These are phyloP conservation scores for Penicillium corylophilum DNA, from an alignment of 2,329 filamentous ascomycete species.

Conservation along the genomic window DNA sequence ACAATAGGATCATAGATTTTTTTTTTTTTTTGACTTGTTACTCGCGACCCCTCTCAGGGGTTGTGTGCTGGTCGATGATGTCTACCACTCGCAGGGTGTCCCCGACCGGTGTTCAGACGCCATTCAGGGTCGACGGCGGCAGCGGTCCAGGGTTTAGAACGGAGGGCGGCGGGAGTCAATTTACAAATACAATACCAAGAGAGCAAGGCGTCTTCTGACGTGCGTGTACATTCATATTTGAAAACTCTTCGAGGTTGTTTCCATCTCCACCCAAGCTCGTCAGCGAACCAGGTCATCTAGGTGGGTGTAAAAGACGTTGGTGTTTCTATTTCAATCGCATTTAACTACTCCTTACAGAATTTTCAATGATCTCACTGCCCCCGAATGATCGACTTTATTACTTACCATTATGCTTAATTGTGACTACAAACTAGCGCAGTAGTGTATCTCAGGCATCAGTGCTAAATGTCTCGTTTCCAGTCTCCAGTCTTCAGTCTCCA, in stretches of 20 bases:
- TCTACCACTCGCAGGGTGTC: not conserved
- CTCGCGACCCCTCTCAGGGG: not conserved
- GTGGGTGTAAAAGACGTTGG: not conserved
- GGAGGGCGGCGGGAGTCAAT: constrained; percentile 9
- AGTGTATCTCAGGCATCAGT: not conserved
- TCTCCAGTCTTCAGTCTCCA: constrained; percentile 7
- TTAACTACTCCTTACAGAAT: not conserved
- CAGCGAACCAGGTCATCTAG: not conserved
- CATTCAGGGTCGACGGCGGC: not conserved
- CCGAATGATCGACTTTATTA: not conserved
- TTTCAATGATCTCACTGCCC: not conserved
- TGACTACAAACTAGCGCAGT: not conserved
- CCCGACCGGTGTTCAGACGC: not conserved
- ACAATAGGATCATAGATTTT: constrained; percentile 4
- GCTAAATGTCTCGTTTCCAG: not conserved
- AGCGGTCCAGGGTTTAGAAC: not conserved
- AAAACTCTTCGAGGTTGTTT: not conserved
- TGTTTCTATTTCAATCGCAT: not conserved
- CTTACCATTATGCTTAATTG: not conserved
- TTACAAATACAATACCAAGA: not conserved
- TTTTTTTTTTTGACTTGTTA: not conserved
- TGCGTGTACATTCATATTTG: constrained; percentile 1
- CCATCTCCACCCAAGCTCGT: not conserved
- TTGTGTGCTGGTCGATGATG: not conserved
- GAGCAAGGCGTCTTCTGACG: not conserved